These are phyloP conservation scores for Candida broadrunensis DNA, from an alignment of 805 yeast species.

Conservation along the genomic window DNA sequence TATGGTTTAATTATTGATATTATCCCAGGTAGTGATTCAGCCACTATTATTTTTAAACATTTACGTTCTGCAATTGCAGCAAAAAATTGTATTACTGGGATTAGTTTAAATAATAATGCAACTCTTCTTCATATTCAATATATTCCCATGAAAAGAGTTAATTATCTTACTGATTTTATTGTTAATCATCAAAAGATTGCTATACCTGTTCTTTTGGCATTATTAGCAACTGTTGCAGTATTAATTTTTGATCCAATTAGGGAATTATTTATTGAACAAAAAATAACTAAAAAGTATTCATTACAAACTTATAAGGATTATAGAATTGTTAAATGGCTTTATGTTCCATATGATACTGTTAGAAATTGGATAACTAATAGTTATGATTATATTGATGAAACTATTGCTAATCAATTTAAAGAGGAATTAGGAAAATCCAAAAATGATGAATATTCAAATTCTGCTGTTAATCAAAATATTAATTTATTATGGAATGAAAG, in stretches of 20 bases:
- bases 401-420: background rate
- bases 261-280: constrained; percentile 70
- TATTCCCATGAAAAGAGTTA: constrained; percentile 52
- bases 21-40: constrained; percentile 44
- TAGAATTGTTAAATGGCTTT: constrained; percentile 21
- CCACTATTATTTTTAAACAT: constrained; percentile 52
- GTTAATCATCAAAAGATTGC: constrained; percentile 78
- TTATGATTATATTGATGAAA: constrained; percentile 35
- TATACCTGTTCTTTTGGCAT: constrained; percentile 74
- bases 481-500: constrained; percentile 69
- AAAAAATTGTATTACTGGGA: constrained; percentile 85
- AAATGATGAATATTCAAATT: constrained; percentile 13
- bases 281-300: constrained; percentile 60
- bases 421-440: background rate
- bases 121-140: constrained; percentile 69
- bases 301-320: constrained; percentile 44
- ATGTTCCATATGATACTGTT: constrained; percentile 24
- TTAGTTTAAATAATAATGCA: constrained; percentile 54
- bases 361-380: constrained; percentile 25
- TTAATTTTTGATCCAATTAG: constrained; percentile 91
- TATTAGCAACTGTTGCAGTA: constrained; percentile 79
- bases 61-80: constrained; percentile 78
- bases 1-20: constrained; percentile 85
- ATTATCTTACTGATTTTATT: constrained; percentile 54
- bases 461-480: constrained; percentile 13